A percentile compares a stretch with the other conserved stretches of the same genome.
phyloP scores from a whole-genome alignment of 2,329 filamentous ascomycete genomes.

The Fusarium circinatum region DNA sequence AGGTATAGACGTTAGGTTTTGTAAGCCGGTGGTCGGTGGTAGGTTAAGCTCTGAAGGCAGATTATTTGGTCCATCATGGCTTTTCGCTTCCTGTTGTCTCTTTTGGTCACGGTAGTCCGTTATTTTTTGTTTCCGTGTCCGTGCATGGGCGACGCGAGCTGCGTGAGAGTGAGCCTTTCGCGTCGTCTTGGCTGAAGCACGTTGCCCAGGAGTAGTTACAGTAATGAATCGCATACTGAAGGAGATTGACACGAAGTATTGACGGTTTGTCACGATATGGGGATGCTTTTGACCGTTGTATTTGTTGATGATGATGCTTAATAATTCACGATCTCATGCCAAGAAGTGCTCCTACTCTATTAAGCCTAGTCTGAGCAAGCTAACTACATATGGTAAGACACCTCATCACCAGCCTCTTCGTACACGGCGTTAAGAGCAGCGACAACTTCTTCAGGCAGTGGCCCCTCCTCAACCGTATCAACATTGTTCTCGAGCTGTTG shows the following conservation, averaged over 20 bases:
- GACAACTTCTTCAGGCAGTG: conserved; percentile 51
- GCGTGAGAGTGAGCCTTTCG: conserved; percentile 11
- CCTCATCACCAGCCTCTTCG: conserved; percentile 22
- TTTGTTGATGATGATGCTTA: background rate
- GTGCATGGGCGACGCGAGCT: conserved; percentile 6
- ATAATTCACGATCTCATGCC: background rate
- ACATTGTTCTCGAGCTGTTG: conserved; percentile 51
- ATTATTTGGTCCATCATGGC: background rate
- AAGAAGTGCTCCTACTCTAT: conserved; percentile 24
- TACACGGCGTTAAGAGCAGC: conserved; percentile 37
- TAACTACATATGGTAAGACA: conserved; percentile 32
- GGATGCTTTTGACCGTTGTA: background rate
- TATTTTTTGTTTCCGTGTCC: background rate
- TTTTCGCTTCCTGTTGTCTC: rapidly evolving
- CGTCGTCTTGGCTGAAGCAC: background rate
- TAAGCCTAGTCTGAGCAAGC: background rate
- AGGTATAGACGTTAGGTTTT: background rate
- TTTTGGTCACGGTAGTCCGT: background rate
- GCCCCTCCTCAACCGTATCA: conserved; percentile 51
- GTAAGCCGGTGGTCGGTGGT: rapidly evolving
- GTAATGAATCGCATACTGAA: background rate
- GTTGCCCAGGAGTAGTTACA: background rate
- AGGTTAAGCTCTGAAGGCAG: rapidly evolving
- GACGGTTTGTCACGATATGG: background rate
- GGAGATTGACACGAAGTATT: too few relatives aligned